Evolutionary conservation across 805 yeast genomes (phyloP).

Genomic region (Candida vaughaniae): DNA sequence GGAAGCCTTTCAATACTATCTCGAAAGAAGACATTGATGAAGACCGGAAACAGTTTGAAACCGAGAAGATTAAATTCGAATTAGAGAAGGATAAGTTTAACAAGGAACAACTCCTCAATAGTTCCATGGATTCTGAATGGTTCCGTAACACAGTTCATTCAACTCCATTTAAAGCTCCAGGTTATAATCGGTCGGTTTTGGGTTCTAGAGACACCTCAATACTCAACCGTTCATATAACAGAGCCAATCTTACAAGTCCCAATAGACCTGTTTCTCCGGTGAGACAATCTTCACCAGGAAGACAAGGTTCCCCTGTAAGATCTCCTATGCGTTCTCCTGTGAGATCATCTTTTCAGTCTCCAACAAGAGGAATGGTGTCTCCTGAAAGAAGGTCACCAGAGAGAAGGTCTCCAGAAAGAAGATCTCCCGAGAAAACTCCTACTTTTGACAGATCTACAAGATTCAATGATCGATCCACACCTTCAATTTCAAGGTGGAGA

Average conservation of each 20-base stretch:
- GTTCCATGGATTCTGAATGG: constrained; percentile 14
- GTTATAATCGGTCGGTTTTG: constrained; percentile 1
- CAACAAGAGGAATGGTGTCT: neutral
- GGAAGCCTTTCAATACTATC: constrained; percentile 24
- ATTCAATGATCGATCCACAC: constrained; percentile 4
- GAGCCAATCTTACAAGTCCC: no score
- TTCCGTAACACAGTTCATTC: constrained; percentile 11
- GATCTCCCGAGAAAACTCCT: constrained; percentile 3
- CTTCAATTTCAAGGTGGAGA: constrained; percentile 2
- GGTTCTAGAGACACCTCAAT: constrained; percentile 3
- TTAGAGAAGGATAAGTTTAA: constrained; percentile 14
- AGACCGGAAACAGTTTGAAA: constrained; percentile 14
- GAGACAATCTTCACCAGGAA: neutral
- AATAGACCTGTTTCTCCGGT: constrained; percentile 1
- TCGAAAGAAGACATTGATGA: constrained; percentile 10
- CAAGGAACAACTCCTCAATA: constrained; percentile 9
- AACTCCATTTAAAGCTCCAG: constrained; percentile 12
- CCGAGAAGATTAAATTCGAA: constrained; percentile 14
- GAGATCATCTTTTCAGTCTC: neutral
- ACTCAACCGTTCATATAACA: neutral
- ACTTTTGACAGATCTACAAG: constrained; percentile 3
- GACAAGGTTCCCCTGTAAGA: neutral
- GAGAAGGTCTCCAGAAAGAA: constrained; percentile 2
- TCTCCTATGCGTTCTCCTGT: constrained; percentile 5
- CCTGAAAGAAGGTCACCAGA: constrained; percentile 4